Conservation (phyloP, 306 rosid species). For the Cercis canadensis region DNA sequence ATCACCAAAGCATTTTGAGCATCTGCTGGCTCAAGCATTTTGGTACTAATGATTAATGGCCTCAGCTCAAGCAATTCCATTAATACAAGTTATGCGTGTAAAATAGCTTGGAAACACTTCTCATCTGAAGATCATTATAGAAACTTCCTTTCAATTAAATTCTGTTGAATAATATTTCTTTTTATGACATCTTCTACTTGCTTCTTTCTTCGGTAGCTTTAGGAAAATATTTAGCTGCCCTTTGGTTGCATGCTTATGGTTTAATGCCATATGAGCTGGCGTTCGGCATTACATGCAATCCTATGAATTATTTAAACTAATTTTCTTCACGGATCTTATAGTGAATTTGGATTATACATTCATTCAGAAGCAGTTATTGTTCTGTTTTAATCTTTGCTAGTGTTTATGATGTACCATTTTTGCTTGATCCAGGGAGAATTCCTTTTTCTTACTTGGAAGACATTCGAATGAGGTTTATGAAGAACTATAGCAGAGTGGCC, state of each 20-base stretch:
- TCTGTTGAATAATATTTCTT: too few species aligned
- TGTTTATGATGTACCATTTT: slow-evolving; percentile 28
- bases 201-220: not conserved
- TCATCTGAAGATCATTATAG: not conserved
- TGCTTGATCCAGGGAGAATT: slow-evolving; percentile 75
- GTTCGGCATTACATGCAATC: too few species aligned
- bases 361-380: slow-evolving; percentile 7
- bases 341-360: not conserved
- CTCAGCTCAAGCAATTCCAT: not conserved
- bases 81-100: not conserved
- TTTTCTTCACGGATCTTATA: too few species aligned
- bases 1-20: not conserved
- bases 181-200: not conserved
- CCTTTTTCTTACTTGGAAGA: slow-evolving; percentile 98
- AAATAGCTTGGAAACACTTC: not conserved
- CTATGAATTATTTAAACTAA: too few species aligned
- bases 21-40: not conserved
- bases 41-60: not conserved
- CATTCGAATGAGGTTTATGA: slow-evolving; percentile 97
- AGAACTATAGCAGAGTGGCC: slow-evolving; percentile 92
- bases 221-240: not conserved
- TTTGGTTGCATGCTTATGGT: not conserved
- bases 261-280: too few species aligned
- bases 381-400: not conserved
- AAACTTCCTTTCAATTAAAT: too few species aligned